phyloP scores from a whole-genome alignment of 495 filamentous ascomycete species.

The Clohesyomyces aquaticus region DNA sequence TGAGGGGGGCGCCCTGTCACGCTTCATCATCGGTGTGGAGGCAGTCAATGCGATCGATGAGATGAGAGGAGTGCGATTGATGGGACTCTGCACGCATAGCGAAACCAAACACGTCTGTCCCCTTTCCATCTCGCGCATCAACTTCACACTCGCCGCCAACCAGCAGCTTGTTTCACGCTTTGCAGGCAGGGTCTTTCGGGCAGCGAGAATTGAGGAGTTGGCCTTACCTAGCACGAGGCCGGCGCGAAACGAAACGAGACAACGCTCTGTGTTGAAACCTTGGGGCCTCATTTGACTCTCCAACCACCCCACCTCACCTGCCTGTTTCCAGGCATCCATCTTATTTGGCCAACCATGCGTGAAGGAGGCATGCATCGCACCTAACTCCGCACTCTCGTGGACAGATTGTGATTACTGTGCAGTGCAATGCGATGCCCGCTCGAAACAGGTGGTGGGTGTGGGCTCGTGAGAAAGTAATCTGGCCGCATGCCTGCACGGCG shows the following conservation, averaged over 20 bases:
- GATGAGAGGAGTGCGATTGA: background rate
- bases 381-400: background rate
- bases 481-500: background rate
- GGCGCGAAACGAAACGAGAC: constrained; percentile 6
- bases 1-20: background rate
- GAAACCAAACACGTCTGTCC: constrained; percentile 19
- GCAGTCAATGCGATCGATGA: background rate
- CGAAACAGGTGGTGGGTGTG: background rate
- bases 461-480: background rate
- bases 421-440: background rate
- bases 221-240: no score
- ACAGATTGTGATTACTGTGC: background rate
- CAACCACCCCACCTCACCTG: no score
- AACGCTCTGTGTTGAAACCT: no score
- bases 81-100: no score
- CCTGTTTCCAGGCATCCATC: no score
- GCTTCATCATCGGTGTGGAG: background rate
- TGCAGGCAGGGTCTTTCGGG: constrained; percentile 1
- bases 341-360: background rate
- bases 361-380: background rate
- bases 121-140: background rate
- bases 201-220: constrained; percentile 6
- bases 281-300: no score
- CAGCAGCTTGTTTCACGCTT: background rate
- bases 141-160: constrained; percentile 3